These are phyloP conservation scores for Aureobasidium sp. DNA, from an alignment of 2,329 filamentous ascomycete species.

Conservation along the genomic window DNA sequence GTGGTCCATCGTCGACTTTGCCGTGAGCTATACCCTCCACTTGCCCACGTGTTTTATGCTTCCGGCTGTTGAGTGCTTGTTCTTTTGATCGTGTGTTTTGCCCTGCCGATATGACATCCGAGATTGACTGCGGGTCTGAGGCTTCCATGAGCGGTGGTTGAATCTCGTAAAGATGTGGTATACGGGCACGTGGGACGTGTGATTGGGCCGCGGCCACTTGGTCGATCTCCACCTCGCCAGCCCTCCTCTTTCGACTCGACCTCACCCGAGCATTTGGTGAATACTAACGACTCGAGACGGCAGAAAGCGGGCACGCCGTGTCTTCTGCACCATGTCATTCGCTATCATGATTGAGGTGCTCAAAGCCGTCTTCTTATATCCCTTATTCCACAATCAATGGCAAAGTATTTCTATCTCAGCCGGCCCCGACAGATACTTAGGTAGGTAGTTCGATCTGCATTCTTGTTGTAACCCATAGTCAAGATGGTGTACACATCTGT, in stretches of 20 bases:
- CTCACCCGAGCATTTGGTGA: not conserved
- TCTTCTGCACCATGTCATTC: slow-evolving; percentile 3
- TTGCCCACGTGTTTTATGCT: not conserved
- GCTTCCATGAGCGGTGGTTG: not conserved
- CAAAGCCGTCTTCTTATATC: not conserved
- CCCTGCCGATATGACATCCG: not conserved
- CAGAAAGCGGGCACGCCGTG: slow-evolving; percentile 8
- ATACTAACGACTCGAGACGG: not conserved
- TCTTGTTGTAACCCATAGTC: not conserved
- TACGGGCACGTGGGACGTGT: not conserved
- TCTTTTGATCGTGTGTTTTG: not conserved
- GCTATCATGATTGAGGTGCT: not conserved
- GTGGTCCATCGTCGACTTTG: not conserved
- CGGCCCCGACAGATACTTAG: not conserved
- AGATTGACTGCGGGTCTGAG: not conserved
- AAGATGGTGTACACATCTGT: not conserved
- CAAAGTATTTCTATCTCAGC: slow-evolving; percentile 1
- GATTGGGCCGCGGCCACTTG: slow-evolving; percentile 3
- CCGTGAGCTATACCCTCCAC: not conserved
- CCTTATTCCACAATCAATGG: not conserved
- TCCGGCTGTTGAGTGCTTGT: not conserved
- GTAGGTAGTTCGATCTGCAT: not conserved
- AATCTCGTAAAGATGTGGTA: not conserved
- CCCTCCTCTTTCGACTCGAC: not conserved
- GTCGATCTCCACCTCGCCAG: not conserved